Conservation (phyloP, 2,329 filamentous ascomycete genomes). For the Coniochaeta hoffmannii region DNA sequence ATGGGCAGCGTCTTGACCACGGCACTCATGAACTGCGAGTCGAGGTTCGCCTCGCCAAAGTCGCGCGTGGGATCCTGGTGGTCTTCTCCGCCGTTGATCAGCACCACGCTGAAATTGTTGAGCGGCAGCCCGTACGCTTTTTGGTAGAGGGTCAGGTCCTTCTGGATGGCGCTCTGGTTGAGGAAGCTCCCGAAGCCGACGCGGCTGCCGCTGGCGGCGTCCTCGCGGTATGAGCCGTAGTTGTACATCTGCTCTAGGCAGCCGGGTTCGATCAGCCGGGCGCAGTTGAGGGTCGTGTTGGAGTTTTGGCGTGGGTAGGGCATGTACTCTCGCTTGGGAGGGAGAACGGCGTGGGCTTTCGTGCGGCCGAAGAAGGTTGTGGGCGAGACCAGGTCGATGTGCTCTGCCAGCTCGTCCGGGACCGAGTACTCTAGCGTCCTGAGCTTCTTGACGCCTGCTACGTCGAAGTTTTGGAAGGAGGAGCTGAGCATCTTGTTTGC, state of each 20-base stretch:
- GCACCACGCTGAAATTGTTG: constrained; percentile 34
- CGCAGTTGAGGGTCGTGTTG: constrained; percentile 14
- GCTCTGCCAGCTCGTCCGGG: constrained; percentile 23
- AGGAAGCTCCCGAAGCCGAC: constrained; percentile 45
- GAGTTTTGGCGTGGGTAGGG: constrained; percentile 2
- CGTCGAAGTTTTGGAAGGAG: constrained; percentile 33
- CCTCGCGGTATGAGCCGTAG: constrained; percentile 35
- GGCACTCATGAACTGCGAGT: constrained; percentile 14
- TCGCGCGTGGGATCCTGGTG: constrained; percentile 25
- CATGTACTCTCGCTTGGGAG: constrained; percentile 8
- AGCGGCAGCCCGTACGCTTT: constrained; percentile 29
- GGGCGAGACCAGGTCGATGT: constrained; percentile 37
- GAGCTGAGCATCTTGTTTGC: constrained; percentile 32
- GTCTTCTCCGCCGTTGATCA: constrained; percentile 31
- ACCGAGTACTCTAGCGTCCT: constrained; percentile 19
- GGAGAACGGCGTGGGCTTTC: constrained; percentile 6
- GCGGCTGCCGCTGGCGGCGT: constrained; percentile 34
- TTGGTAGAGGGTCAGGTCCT: constrained; percentile 31
- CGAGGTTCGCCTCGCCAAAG: constrained; percentile 20
- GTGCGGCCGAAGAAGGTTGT: constrained; percentile 36
- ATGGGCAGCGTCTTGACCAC: constrained; percentile 16
- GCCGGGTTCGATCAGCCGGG: constrained; percentile 31
- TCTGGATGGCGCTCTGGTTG: constrained; percentile 39
- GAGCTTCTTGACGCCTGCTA: constrained; percentile 26
- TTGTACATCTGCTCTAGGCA: constrained; percentile 43